Base-by-base conservation (phyloP, 257 asterid species). In the Salvia splendens region DNA sequence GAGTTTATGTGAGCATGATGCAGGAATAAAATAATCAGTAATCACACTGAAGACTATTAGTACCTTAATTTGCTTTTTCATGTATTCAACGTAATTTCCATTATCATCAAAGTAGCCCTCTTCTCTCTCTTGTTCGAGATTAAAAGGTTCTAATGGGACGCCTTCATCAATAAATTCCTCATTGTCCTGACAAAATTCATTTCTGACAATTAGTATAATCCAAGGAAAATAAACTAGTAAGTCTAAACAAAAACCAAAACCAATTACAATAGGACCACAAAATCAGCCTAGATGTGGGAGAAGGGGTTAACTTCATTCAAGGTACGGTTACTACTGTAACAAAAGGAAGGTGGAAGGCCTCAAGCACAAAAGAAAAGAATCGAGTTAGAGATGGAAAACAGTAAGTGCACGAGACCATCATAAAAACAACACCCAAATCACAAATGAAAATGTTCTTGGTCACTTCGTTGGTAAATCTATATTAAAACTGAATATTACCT, bases 41-140 rank as follows among this genome's bases (percentile, higher is more conserved):
- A 24, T 24, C 3, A 49, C 9, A 43, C 15, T 35, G 52, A 38
- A 38, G 28, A 45, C 7, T 50, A 53, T 43, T 41, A 70, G 57
- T 75, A 90, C 99, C 99, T 94, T 88, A 71, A 87, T 81, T 77
- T 85, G 79, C 64, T 73, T 79, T 46, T 84, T 75, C 70, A 87
- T 43, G 54, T 84, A 94, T 65, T 91, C 98, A 42, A 94, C 92
- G 65, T 89, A 94, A 79, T 94, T 94, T 55, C 95, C 98, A 47
- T 79, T 72, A 61, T 80, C 93, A 87, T 94, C 99, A 73, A 94
- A 94, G 79, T 87, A 94, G 41, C 99, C 99, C 54, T 84, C 98
- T 82, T 94, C 96, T 78, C 96, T 85, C 86, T 94, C 99, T 80
- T 80, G 78, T 11, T 80, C 78, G 74, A 94, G 86, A 77, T 94